A percentile compares a stretch with the other conserved stretches of the same genome.
Conservation (phyloP, 352 stramenopile genomes). For the Phytophthora colocasiae region DNA sequence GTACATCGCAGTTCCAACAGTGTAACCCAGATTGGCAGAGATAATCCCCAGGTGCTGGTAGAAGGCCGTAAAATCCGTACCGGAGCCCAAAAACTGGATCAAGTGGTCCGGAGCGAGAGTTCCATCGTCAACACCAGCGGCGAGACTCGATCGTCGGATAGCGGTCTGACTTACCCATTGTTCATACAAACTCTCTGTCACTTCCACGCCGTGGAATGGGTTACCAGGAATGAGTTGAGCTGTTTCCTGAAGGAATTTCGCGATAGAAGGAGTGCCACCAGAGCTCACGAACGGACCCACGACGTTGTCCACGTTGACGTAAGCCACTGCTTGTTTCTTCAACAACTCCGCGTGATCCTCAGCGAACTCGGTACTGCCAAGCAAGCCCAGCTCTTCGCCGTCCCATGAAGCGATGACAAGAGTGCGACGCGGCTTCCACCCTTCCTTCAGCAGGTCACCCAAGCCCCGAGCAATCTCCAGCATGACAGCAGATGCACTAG, state of each 20-base stretch:
- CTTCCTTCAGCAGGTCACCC: conserved; percentile 62
- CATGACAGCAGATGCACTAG: conserved; percentile 78
- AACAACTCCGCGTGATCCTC: conserved; percentile 61
- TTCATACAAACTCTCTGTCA: conserved; percentile 45
- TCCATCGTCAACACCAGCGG: conserved; percentile 19
- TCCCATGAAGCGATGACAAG: conserved; percentile 88
- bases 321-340: conserved; percentile 64
- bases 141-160: conserved; percentile 18
- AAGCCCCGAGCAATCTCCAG: conserved; percentile 85
- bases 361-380: conserved; percentile 77
- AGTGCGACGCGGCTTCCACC: conserved; percentile 82
- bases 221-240: conserved; percentile 61
- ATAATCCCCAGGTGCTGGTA: conserved; percentile 89
- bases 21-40: conserved; percentile 51
- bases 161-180: conserved; percentile 45
- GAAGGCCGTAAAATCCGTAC: conserved; percentile 85
- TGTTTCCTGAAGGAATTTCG: conserved; percentile 59
- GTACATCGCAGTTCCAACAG: conserved; percentile 40
- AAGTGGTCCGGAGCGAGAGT: conserved; percentile 59
- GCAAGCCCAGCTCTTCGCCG: conserved; percentile 80
- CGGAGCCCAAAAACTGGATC: conserved; percentile 66
- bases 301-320: conserved; percentile 88
- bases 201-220: conserved; percentile 31
- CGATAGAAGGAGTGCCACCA: conserved; percentile 64
- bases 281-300: conserved; percentile 56